A percentile compares a stretch with the other conserved stretches of the same genome.
Conservation (phyloP, 768 basidiomycete genomes). For the Rhodocollybia butyracea region DNA sequence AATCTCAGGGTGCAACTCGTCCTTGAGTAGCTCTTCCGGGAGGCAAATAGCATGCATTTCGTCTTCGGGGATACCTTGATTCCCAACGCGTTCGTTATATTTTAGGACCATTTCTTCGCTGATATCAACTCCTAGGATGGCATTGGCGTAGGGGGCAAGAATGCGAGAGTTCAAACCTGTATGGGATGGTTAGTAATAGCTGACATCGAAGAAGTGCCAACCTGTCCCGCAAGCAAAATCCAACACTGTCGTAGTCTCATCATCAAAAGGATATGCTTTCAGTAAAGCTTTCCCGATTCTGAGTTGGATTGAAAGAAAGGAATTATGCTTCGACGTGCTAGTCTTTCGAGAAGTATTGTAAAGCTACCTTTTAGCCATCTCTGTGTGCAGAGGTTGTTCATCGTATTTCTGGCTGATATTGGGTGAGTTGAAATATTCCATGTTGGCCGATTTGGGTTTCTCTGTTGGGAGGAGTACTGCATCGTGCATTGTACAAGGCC, state of each 20-base stretch:
- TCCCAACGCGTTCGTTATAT: conserved; percentile 7
- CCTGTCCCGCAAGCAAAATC: conserved; percentile 22
- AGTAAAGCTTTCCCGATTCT: conserved; percentile 17
- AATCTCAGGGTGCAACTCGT: neutral
- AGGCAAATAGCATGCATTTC: conserved; percentile 3
- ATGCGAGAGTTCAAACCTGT: conserved; percentile 9
- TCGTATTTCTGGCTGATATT: conserved; percentile 14
- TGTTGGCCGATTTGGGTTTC: conserved; percentile 12
- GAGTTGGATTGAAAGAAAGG: neutral
- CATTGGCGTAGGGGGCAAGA: conserved; percentile 7
- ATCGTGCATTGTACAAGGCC: no score
- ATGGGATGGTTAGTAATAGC: neutral
- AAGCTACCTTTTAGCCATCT: conserved; percentile 13
- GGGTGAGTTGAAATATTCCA: conserved; percentile 13
- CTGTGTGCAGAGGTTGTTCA: conserved; percentile 12
- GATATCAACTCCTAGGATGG: conserved; percentile 12
- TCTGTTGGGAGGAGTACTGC: no score
- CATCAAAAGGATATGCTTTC: conserved; percentile 15
- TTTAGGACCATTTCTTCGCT: conserved; percentile 11
- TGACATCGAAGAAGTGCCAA: neutral
- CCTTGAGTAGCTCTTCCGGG: neutral
- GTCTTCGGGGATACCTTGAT: neutral
- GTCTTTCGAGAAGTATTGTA: no score
- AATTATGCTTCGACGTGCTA: neutral
- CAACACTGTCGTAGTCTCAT: conserved; percentile 13